A percentile compares a stretch with the other conserved stretches of the same genome.
These are phyloP conservation scores for Eucommia ulmoides DNA, from an alignment of 257 asterid genomes.

Conservation along the genomic window DNA sequence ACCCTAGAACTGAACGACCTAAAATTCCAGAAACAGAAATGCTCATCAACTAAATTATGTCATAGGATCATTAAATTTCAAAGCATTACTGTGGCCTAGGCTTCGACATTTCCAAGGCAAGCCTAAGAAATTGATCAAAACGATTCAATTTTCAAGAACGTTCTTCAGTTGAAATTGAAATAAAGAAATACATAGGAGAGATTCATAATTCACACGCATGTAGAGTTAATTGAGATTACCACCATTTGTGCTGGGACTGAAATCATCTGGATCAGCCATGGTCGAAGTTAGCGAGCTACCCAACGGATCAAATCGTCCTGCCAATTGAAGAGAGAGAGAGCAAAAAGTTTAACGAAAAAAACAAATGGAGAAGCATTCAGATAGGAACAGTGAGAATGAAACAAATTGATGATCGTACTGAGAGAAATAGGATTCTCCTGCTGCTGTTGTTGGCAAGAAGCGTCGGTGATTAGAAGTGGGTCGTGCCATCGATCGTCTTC, in stretches of 20 bases:
- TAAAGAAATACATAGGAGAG: too few relatives aligned
- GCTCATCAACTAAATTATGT: conserved; percentile 14
- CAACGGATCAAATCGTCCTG: too few relatives aligned
- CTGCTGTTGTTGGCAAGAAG: conserved; percentile 30
- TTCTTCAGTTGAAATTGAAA: background rate
- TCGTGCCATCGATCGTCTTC: conserved; percentile 45
- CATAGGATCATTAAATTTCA: conserved; percentile 6
- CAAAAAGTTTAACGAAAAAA: background rate
- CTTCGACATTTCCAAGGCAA: conserved; percentile 5
- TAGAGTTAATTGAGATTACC: conserved; percentile 1
- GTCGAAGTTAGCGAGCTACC: background rate
- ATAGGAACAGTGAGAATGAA: background rate
- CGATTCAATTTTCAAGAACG: background rate
- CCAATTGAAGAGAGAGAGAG: background rate
- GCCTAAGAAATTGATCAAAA: too few relatives aligned
- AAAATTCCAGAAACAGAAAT: too few relatives aligned
- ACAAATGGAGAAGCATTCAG: conserved; percentile 2
- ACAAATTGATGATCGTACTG: conserved; percentile 15
- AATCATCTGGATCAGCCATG: background rate
- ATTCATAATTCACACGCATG: too few relatives aligned
- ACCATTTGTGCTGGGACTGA: background rate
- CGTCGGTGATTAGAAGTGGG: conserved; percentile 74
- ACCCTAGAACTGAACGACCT: conserved; percentile 55
- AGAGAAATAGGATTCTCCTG: conserved; percentile 17
- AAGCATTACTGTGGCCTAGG: conserved; percentile 3